Evolutionary conservation across 352 stramenopile genomes (phyloP).

Genomic region (Pythium utonaiense): DNA sequence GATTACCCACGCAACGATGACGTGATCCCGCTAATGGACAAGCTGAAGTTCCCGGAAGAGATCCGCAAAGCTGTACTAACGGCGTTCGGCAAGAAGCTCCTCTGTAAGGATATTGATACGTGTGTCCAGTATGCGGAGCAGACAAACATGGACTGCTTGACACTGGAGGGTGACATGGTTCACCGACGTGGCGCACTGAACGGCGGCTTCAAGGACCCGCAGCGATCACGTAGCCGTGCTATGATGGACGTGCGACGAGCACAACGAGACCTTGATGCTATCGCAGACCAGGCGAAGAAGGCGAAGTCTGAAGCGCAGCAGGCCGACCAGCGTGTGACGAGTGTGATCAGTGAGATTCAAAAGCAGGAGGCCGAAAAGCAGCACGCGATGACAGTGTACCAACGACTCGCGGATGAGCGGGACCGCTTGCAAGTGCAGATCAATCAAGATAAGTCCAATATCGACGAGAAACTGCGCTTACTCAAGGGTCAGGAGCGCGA

Average conservation of each 20-base stretch:
- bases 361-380: constrained; percentile 80
- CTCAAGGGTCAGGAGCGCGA: constrained; percentile 64
- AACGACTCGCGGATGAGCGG: constrained; percentile 83
- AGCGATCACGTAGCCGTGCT: constrained; percentile 63
- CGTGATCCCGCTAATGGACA: constrained; percentile 79
- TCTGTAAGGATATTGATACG: constrained; percentile 93
- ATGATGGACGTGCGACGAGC: constrained; percentile 85
- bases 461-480: constrained; percentile 49
- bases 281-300: constrained; percentile 75
- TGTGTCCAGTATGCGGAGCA: constrained; percentile 73
- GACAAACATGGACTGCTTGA: constrained; percentile 97
- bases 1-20: constrained; percentile 80
- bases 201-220: constrained; percentile 94
- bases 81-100: constrained; percentile 96
- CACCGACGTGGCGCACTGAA: constrained; percentile 95
- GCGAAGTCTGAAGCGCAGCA: constrained; percentile 87
- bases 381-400: constrained; percentile 62
- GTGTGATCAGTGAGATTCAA: constrained; percentile 80
- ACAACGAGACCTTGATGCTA: constrained; percentile 64
- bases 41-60: constrained; percentile 78
- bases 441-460: constrained; percentile 45
- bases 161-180: constrained; percentile 97
- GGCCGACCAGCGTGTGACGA: constrained; percentile 86
- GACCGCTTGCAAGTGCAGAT: constrained; percentile 75
- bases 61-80: constrained; percentile 92